These are phyloP conservation scores for Protoeuglena noctilucae DNA, from an alignment of 139 green algal species.

Conservation along the genomic window DNA sequence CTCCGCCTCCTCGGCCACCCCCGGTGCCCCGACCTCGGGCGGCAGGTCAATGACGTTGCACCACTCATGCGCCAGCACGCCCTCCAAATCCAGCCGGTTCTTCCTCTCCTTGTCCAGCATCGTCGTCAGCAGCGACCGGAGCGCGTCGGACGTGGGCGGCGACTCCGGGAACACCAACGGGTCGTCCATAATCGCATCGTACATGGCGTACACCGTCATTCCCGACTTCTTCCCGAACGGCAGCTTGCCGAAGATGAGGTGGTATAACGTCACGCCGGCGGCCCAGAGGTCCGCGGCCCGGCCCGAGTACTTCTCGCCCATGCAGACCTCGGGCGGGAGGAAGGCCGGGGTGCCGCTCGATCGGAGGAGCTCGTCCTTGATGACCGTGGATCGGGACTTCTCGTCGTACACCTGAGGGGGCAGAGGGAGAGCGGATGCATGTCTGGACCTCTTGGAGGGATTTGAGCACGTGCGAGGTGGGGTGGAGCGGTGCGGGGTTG, in stretches of 20 bases:
- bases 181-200: slow-evolving; percentile 12
- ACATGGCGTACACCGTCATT: neutral
- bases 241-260: slow-evolving; percentile 56
- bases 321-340: slow-evolving; percentile 38
- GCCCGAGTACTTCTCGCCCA: slow-evolving; percentile 21
- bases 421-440: no score
- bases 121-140: slow-evolving; percentile 38
- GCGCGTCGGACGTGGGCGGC: slow-evolving; percentile 22
- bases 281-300: slow-evolving; percentile 62
- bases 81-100: no score
- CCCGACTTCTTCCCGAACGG: slow-evolving; percentile 31
- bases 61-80: no score
- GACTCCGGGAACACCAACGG: slow-evolving; percentile 42
- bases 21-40: no score
- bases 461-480: no score
- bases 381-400: no score
- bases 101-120: slow-evolving; percentile 57
- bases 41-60: no score
- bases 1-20: no score
- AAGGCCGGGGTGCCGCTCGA: slow-evolving; percentile 51
- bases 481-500: no score
- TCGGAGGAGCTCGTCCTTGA: slow-evolving; percentile 20
- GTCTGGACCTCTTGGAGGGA: no score
- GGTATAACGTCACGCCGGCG: slow-evolving; percentile 62
- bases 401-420: no score